Base-by-base conservation (phyloP, 2,329 filamentous ascomycete species). In the Fusarium ramigenum region DNA sequence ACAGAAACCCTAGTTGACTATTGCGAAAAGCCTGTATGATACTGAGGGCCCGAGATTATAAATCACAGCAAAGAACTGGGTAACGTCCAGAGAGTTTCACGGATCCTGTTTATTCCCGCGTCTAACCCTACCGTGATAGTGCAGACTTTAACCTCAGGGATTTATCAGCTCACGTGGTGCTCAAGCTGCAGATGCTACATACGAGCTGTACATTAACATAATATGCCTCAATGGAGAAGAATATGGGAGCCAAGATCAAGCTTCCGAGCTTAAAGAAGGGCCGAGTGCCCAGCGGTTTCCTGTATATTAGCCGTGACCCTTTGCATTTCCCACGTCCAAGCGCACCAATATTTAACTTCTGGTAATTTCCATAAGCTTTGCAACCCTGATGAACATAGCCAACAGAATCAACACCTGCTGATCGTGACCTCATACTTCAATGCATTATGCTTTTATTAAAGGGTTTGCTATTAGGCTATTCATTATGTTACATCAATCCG, bases 381-480 rank as follows among this genome's bases (percentile, higher is more conserved):
- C n/a, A 18, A 36, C 39, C 54, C 54, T 34, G 54, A 36, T 11
- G 2, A 1, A 8, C 3, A 7, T 9, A 5, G 0, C 40, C 40
- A 59, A 18, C 10, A 16, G 7, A 9, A 1, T 21, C 8, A 7
- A 10, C 5, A 11, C 43, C 23, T 30, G 32, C 23, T 59, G 23
- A 50, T 30, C 23, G 25, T 59, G 56, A 50, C 42, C 42, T 59
- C 42, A 59, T 14, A 28, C 9, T n/a, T 37, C 2, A 36, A 11
- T 50, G 15, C 19, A 23, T 59, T 37, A 37, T 50, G 32, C 42
- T 23, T 59, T 50, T 28, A 15, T 19, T 25, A 37, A 37, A 11
- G 7, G 15, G 7, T 59, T 54, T 16, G 8, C 25, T 23, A 59
- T 59, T 59, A 59, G 56, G 23, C 56, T 59, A 59, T 50, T 50